Percentiles rank a stretch among this genome's conserved stretches.
Conservation (phyloP, 2,329 filamentous ascomycete species). For the Aspergillus sp. region DNA sequence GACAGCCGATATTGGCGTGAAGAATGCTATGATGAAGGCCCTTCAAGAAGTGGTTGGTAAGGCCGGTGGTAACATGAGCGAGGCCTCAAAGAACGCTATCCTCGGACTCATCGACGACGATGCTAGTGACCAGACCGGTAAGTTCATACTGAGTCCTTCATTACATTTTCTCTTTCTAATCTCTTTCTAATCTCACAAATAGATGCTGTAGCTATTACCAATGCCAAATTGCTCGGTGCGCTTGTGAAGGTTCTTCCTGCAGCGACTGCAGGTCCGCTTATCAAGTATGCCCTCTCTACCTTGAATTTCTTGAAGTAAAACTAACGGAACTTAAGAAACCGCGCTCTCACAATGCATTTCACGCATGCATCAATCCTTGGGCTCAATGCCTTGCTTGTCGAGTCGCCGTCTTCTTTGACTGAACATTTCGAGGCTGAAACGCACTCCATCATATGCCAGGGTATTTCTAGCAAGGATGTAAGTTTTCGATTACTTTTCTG, state of each 20-base stretch:
- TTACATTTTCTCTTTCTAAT: too few relatives aligned
- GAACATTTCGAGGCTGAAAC: constrained; percentile 69
- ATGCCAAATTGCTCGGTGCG: constrained; percentile 83
- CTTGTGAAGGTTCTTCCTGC: constrained; percentile 79
- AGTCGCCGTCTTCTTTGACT: constrained; percentile 67
- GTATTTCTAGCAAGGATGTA: constrained; percentile 72
- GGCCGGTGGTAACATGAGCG: constrained; percentile 90
- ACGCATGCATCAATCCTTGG: constrained; percentile 76
- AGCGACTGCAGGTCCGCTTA: constrained; percentile 59
- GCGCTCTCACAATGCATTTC: constrained; percentile 73
- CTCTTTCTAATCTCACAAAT: constrained; percentile 11
- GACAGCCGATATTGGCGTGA: constrained; percentile 80
- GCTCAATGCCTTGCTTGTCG: constrained; percentile 81
- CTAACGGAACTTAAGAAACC: constrained; percentile 54
- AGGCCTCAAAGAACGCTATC: constrained; percentile 79
- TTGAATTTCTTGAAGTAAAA: background rate
- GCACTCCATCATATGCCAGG: constrained; percentile 70
- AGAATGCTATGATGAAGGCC: constrained; percentile 93
- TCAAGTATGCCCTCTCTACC: constrained; percentile 43
- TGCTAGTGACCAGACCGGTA: constrained; percentile 65
- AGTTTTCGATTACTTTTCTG: constrained; percentile 31
- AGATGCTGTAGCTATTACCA: constrained; percentile 76
- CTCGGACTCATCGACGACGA: constrained; percentile 85
- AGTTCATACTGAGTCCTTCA: constrained; percentile 5
- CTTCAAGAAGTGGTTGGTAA: constrained; percentile 95